Base-by-base conservation (phyloP, 2,329 filamentous ascomycete species). In the Penicillium polonicum region DNA sequence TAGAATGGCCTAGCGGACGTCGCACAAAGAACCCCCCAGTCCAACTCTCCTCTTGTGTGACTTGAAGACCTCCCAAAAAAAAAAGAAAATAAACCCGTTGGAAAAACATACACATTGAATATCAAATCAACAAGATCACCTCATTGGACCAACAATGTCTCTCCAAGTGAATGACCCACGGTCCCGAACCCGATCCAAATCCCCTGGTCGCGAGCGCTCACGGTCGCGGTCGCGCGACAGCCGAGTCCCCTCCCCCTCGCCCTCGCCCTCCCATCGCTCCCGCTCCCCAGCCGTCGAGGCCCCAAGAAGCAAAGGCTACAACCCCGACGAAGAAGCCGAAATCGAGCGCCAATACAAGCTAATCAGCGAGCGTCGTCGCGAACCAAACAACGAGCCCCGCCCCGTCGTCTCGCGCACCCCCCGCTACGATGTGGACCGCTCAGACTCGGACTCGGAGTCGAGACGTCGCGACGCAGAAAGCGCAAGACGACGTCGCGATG, bases 161-260 rank as follows among this genome's bases (percentile, higher is more conserved):
- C 73, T 78, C 39, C 72, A 74, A 55, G 74, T 76, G 51, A 63
- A 72, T 56, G 74, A 76, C 63, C 69, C 74, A 66, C 74, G 74
- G 66, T 74, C 74, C 62, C 76, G 78, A 55, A 74, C 72, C 60
- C 73, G 78, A 54, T 79, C 77, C 60, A 79, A 75, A 60, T 79
- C 78, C 35, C 78, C 77, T 35, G 74, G 76, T 29, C 71, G 74
- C 44, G 76, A 78, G 43, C 75, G 75, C 58, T 78, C 77, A 45
- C 72, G 72, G 52, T 78, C 77, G 65, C 72, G 72, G 52, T 78
- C 77, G 65, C 76, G 76, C 69, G 75, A 78, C 60, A 68, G 58
- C 52, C 72, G 76, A 44, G 66, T 61, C 13, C 67, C 72, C 13
- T 70, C 69, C 27, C 69, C 72, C 23, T 65, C 69, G 12, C 65